A percentile compares a stretch with the other conserved stretches of the same genome.
phyloP scores from a whole-genome alignment of 345 rosid species.

The Odontarrhena argentea region DNA sequence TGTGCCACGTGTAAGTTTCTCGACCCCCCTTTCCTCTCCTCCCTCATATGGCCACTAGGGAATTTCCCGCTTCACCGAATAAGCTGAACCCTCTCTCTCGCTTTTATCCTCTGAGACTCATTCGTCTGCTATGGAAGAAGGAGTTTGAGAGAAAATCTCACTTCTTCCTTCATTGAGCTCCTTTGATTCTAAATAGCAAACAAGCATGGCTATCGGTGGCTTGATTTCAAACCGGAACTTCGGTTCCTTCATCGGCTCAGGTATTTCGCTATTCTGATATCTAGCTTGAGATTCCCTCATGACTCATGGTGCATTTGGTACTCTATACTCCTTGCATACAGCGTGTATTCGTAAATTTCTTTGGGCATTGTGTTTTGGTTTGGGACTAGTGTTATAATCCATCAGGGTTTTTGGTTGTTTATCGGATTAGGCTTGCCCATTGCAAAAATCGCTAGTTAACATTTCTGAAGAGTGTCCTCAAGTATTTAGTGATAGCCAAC shows the following conservation, averaged over 20 bases:
- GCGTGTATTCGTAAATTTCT: not conserved
- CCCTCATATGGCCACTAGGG: constrained; percentile 48
- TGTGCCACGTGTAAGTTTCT: constrained; percentile 64
- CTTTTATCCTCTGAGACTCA: constrained; percentile 38
- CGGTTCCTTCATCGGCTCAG: constrained; percentile 62
- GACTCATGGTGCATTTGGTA: not conserved
- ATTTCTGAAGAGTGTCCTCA: not conserved
- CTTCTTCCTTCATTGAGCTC: not conserved
- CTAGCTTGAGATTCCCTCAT: not conserved
- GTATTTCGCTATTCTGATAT: constrained; percentile 34
- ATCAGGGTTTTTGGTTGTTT: not conserved
- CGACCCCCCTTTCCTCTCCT: constrained; percentile 52
- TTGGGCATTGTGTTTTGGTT: not conserved
- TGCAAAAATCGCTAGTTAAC: not conserved
- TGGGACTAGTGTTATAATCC: constrained; percentile 1
- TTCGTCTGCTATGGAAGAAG: constrained; percentile 32
- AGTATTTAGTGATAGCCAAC: not conserved
- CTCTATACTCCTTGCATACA: not conserved
- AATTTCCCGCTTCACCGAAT: constrained; percentile 56
- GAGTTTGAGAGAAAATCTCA: constrained; percentile 28
- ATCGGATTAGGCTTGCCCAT: not conserved
- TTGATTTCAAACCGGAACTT: constrained; percentile 71
- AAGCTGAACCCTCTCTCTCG: constrained; percentile 9
- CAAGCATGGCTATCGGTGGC: constrained; percentile 74
- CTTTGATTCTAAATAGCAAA: constrained; percentile 11